Conservation (phyloP, 306 rosid genomes). For the Cucurbita ficifolia region DNA sequence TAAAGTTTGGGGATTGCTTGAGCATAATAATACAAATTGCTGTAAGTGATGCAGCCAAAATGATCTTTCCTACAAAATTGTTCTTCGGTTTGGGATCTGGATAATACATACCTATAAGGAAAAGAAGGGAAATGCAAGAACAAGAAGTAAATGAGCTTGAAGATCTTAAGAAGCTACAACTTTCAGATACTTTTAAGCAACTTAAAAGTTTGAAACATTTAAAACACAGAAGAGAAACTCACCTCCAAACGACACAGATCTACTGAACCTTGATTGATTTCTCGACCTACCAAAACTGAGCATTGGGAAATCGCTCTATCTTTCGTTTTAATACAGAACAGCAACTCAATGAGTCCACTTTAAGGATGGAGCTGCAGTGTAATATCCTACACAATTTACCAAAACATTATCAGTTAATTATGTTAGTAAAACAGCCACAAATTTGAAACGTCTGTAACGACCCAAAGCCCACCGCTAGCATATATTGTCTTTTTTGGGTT, state of each 20-base stretch:
- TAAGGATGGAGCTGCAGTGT: background rate
- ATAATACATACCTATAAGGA: slow-evolving; percentile 64
- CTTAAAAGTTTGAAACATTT: background rate
- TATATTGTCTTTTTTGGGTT: too few species aligned
- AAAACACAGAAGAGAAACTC: too few species aligned
- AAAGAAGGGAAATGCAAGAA: background rate
- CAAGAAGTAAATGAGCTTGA: background rate
- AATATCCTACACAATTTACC: background rate
- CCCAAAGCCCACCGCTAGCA: too few species aligned
- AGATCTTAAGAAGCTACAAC: background rate
- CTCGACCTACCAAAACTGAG: slow-evolving; percentile 52
- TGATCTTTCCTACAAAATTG: slow-evolving; percentile 48
- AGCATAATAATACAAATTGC: slow-evolving; percentile 67
- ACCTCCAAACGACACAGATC: slow-evolving; percentile 85
- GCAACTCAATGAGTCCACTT: background rate
- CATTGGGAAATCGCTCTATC: slow-evolving; percentile 30
- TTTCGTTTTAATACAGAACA: background rate
- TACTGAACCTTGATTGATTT: slow-evolving; percentile 46
- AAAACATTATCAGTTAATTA: background rate
- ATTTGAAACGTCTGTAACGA: background rate
- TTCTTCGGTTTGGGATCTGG: slow-evolving; percentile 72
- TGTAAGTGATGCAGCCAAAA: slow-evolving; percentile 60
- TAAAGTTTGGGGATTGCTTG: slow-evolving; percentile 70
- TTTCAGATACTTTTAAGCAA: background rate
- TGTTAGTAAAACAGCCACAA: background rate